Evolutionary conservation across 2,329 filamentous ascomycete species (phyloP), one percentile per base, ranked within the genome.

Genomic region (Graphiopsis chlorocephala): DNA sequence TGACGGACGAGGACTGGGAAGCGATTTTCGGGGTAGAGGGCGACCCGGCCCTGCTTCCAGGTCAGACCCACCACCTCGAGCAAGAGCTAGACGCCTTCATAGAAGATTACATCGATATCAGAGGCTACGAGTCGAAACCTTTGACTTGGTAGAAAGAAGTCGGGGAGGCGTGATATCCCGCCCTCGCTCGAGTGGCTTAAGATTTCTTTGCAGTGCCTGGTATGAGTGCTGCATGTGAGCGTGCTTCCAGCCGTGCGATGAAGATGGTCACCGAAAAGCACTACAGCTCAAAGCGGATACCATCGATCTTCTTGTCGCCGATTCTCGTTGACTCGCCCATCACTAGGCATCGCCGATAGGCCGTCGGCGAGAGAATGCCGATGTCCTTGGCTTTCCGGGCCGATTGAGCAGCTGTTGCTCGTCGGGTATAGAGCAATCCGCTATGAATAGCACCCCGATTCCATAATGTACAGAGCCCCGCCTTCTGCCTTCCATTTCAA

Each of bases 181-280:
- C 62, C 28, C 62, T 66, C n/a, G 33, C 33, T 33, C 52, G 17
- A 28, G 33, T 66, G 10, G 56, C 62, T 26, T 61, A 45, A 25
- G 63, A 64, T 45, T 62, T 64, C 53, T 66, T 56, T 58, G 38
- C 38, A 31, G 60, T 61, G 59, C 61, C 48, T 45, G 56, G 55
- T 53, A 64, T 66, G 53, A 64, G 53, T 57, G 63, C 56, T 23
- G 62, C 64, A 47, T 66, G 57, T 42, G 62, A 64, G 60, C 65
- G 61, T 26, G 65, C 33, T 14, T 64, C 61, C 56, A 66, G 53
- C 25, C 35, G 60, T 25, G 61, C 65, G n/a, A 63, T 56, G 61
- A 66, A 64, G 61, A 45, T 64, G 26, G 61, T 64, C 29, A 61
- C 56, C 11, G 61, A 53, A 4, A 62, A 66, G 61, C 64, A 60